Percentiles rank a stretch among this genome's conserved stretches.
phyloP scores from a whole-genome alignment of 352 stramenopile genomes.

The Elongisporangium senticosum region DNA sequence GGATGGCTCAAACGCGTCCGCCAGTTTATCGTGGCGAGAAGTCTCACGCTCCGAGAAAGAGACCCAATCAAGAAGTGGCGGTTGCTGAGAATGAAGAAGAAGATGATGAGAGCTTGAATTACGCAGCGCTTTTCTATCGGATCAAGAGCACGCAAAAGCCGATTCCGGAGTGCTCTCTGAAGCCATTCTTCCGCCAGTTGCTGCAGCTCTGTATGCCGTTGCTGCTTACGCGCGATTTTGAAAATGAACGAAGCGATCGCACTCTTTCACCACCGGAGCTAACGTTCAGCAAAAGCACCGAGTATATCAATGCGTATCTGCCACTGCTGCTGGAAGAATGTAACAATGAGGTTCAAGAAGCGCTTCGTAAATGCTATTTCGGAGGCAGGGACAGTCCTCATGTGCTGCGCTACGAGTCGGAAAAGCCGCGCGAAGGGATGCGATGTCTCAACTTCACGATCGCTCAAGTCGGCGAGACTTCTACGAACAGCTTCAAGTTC shows the following conservation, averaged over 20 bases:
- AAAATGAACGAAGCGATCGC: conserved; percentile 46
- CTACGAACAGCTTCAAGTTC: conserved; percentile 16
- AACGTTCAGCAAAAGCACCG: conserved; percentile 60
- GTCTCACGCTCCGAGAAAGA: conserved; percentile 1
- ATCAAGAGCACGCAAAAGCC: conserved; percentile 81
- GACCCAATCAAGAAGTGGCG: conserved; percentile 9
- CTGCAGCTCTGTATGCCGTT: conserved; percentile 71
- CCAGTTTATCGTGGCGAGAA: conserved; percentile 8
- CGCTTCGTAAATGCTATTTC: conserved; percentile 39
- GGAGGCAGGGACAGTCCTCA: conserved; percentile 23
- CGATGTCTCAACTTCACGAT: conserved; percentile 72
- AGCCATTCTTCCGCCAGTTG: conserved; percentile 81
- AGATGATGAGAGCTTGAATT: conserved; percentile 40
- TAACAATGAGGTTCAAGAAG: conserved; percentile 75
- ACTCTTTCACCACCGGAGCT: conserved; percentile 42
- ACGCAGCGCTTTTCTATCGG: conserved; percentile 67
- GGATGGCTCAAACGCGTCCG: conserved; percentile 47
- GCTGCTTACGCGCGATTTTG: conserved; percentile 62
- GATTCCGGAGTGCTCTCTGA: conserved; percentile 56
- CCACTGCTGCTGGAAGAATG: conserved; percentile 80
- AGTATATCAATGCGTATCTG: conserved; percentile 77
- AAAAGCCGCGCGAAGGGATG: conserved; percentile 80
- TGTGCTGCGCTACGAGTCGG: conserved; percentile 69
- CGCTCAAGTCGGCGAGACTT: conserved; percentile 39
- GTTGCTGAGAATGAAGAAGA: conserved; percentile 32